Base-by-base conservation (phyloP, 139 green algal genomes). In the Closterium sp. region DNA sequence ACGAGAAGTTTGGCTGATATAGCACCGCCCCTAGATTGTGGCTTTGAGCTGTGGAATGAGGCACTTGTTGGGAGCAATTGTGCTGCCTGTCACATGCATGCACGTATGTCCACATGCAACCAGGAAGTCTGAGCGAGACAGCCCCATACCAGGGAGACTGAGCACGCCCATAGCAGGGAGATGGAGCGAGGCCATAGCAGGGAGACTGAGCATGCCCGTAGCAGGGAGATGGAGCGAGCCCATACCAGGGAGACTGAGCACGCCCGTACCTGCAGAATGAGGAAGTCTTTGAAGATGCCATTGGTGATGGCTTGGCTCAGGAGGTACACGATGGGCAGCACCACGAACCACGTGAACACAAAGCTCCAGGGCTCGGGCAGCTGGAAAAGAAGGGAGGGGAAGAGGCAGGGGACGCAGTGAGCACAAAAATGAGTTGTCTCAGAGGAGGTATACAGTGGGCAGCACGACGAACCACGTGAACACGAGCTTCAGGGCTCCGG, bases 341-440 rank as follows among this genome's bases (percentile, higher is more conserved):
- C 93, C 32, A 95, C 23, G 3, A 90, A 84, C 90, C 90, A 95
- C 31, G 87, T 88, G 66, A 95, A 91, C 25, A 95, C 25, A 25
- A 95, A 93, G 33, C 93, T 92, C 33, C 64, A 95, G 23, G 93
- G 93, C 90, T 95, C 93, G 1, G 93, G 93, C 16, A 95, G 93
- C 93, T 95, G 87, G 28, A 89, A 21, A 23, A 7, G 76, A 4
- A 16, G 81, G n/a, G 81, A 0, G 6, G 81, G 81, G 30, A 85
- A 33, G 34, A 3, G 9, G 10, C 7, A 0, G 43, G 43, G 0
- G 0, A 69, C 0, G 43, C 1, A 1, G 43, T 25, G 12, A 16
- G 23, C 3, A 2, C 9, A 69, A 9, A 69, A 16, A 69, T 1
- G 12, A 2, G n/a, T n/a, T n/a, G n/a, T n/a, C n/a, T n/a, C n/a